Evolutionary conservation across 1,284 basidiomycete species (phyloP).

Genomic region (Puccinia polysora): DNA sequence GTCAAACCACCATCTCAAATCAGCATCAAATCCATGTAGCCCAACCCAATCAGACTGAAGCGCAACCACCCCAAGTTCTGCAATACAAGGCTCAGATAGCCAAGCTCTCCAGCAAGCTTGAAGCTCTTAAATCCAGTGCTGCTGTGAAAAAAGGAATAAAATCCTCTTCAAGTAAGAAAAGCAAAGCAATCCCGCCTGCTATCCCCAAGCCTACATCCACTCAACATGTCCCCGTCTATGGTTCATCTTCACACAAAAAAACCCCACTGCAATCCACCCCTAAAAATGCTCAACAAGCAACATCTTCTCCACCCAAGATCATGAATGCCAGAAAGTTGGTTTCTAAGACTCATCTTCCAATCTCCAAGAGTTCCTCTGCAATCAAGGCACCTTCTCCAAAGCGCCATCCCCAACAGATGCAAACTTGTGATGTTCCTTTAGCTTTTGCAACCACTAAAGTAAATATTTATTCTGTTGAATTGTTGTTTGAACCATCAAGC

Average conservation of each 20-base stretch:
- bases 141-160: neutral
- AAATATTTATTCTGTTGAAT: neutral
- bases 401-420: conserved; percentile 21
- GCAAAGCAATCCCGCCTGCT: neutral
- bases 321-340: neutral
- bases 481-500: too few species aligned
- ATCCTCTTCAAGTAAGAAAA: neutral
- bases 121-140: conserved; percentile 2
- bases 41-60: neutral
- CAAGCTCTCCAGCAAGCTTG: neutral
- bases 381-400: conserved; percentile 3
- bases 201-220: neutral
- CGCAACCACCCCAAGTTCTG: neutral
- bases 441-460: conserved; percentile 12
- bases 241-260: neutral
- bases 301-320: conserved; percentile 11
- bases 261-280: neutral
- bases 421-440: neutral
- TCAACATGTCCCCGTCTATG: neutral
- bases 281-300: neutral
- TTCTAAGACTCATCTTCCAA: neutral
- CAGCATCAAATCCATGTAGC: too few species aligned
- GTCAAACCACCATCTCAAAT: neutral
- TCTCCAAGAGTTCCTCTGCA: neutral
- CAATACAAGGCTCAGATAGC: neutral